phyloP scores from a whole-genome alignment of 257 asterid species.

The Thymus quinquecostatus region DNA sequence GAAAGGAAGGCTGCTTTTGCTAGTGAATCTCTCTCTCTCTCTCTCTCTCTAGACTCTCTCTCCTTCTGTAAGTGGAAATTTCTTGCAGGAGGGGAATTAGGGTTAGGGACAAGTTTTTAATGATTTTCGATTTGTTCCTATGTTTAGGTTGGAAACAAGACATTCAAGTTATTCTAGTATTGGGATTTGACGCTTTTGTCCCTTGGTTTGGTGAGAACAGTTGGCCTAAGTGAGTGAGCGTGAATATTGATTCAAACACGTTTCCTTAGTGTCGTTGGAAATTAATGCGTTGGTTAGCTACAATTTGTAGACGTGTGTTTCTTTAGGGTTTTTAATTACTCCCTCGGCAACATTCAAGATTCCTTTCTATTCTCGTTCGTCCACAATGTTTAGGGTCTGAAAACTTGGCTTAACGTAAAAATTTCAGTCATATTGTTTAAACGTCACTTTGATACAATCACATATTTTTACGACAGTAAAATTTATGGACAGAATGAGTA shows the following conservation, averaged over 20 bases:
- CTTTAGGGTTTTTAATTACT: too few species aligned
- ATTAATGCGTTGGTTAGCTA: constrained; percentile 27
- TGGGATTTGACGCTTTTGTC: constrained; percentile 19
- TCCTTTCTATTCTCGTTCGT: too few species aligned
- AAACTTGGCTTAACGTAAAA: too few species aligned
- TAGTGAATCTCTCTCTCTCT: background rate
- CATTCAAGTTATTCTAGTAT: background rate
- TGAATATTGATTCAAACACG: background rate
- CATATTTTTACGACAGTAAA: too few species aligned
- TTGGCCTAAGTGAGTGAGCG: constrained; percentile 39
- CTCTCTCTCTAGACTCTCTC: too few species aligned
- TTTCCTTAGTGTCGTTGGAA: background rate
- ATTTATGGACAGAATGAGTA: too few species aligned
- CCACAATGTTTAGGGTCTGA: too few species aligned
- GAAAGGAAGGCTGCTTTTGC: constrained; percentile 22
- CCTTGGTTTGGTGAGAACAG: constrained; percentile 39
- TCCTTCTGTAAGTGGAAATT: background rate
- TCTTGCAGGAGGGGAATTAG: constrained; percentile 24
- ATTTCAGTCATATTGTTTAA: too few species aligned
- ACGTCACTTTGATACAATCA: too few species aligned
- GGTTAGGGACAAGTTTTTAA: background rate
- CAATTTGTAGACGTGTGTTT: background rate
- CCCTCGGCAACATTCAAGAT: too few species aligned
- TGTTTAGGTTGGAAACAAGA: constrained; percentile 11
- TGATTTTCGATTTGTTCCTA: background rate